These are phyloP conservation scores for Chaetomium sp. DNA, from an alignment of 2,329 filamentous ascomycete genomes.

Conservation along the genomic window DNA sequence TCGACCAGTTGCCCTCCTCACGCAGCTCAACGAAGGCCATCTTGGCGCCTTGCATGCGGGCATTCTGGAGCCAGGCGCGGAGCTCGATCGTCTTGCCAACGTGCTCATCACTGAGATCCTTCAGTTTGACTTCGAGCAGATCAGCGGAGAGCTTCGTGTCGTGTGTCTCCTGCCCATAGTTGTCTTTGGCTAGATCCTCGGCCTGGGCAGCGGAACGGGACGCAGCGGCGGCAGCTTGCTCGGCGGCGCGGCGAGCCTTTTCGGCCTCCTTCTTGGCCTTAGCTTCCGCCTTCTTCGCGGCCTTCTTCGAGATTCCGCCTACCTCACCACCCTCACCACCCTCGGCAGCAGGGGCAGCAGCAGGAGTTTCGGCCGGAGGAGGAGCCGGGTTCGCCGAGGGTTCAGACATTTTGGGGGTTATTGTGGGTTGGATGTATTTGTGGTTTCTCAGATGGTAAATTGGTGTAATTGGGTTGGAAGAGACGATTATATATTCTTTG, in stretches of 20 bases:
- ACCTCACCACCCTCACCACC: slow-evolving; percentile 42
- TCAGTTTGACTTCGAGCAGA: slow-evolving; percentile 61
- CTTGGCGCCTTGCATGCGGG: slow-evolving; percentile 85
- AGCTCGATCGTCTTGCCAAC: slow-evolving; percentile 73
- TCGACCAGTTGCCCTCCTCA: slow-evolving; percentile 71
- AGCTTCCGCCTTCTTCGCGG: slow-evolving; percentile 77
- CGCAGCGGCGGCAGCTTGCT: slow-evolving; percentile 72
- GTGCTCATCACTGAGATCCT: slow-evolving; percentile 64
- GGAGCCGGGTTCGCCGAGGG: slow-evolving; percentile 25
- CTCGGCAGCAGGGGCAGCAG: slow-evolving; percentile 22
- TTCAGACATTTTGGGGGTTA: slow-evolving; percentile 27
- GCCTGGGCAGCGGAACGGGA: slow-evolving; percentile 62
- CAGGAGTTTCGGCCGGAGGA: slow-evolving; percentile 24
- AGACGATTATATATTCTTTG: neutral
- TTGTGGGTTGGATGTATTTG: neutral
- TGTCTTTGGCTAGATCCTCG: slow-evolving; percentile 70
- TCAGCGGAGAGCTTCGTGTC: slow-evolving; percentile 55
- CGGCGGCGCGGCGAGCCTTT: slow-evolving; percentile 73
- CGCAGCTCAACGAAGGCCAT: slow-evolving; percentile 87
- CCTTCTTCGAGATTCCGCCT: slow-evolving; percentile 69
- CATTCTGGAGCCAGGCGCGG: slow-evolving; percentile 82
- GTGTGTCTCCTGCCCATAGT: slow-evolving; percentile 71
- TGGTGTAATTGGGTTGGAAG: neutral
- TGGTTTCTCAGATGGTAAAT: neutral
- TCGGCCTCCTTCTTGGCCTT: slow-evolving; percentile 88